phyloP scores from a whole-genome alignment of 2,329 filamentous ascomycete genomes.

The Chrysoporthe deuterocubensis region DNA sequence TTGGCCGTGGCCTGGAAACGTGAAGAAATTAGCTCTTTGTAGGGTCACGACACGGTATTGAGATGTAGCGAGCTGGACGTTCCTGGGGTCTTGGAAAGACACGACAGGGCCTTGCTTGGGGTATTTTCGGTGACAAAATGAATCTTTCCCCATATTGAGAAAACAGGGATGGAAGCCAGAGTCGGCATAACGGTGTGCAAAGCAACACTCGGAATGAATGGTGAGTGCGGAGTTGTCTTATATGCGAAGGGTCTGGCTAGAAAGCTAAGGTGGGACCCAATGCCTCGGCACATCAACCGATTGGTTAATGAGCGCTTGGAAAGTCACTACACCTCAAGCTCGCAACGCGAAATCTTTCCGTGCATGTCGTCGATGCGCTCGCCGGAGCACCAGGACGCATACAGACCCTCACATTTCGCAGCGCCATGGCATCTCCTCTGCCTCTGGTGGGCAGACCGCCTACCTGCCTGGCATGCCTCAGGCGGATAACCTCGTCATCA shows the following conservation, averaged over 20 bases:
- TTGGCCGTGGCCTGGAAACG: neutral
- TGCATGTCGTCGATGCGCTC: neutral
- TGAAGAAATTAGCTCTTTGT: neutral
- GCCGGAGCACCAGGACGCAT: neutral
- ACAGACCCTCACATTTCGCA: neutral
- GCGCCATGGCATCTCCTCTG: conserved; percentile 32
- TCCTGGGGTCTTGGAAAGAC: too few relatives aligned
- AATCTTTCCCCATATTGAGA: too few relatives aligned
- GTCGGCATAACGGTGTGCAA: too few relatives aligned
- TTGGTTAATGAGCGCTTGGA: conserved; percentile 17
- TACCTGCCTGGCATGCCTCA: conserved; percentile 35
- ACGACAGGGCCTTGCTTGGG: too few relatives aligned
- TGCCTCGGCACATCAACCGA: conserved; percentile 16
- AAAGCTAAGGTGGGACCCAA: neutral
- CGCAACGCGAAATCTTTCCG: conserved; percentile 13
- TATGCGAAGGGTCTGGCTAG: neutral
- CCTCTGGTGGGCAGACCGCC: conserved; percentile 32
- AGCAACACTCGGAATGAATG: neutral
- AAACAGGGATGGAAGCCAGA: too few relatives aligned
- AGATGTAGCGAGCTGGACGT: too few relatives aligned
- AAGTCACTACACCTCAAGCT: conserved; percentile 13
- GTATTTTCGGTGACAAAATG: too few relatives aligned
- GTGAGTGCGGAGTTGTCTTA: neutral
- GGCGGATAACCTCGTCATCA: conserved; percentile 30
- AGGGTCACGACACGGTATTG: too few relatives aligned